phyloP scores from a whole-genome alignment of 75 land plant genomes.

The Selaginella moellendorffii region DNA sequence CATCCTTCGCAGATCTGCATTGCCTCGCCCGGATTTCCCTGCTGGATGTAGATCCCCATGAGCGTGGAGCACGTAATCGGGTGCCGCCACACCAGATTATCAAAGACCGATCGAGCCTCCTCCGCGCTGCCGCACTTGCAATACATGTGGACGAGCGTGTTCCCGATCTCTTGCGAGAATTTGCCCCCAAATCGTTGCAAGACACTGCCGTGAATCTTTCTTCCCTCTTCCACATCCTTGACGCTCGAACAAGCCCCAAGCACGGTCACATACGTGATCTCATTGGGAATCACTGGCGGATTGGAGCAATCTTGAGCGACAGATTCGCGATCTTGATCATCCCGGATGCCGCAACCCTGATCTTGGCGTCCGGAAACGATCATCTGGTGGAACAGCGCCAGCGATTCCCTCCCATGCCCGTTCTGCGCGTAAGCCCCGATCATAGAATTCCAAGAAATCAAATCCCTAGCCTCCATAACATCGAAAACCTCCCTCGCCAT shows the following conservation, averaged over 20 bases:
- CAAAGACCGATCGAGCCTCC: constrained; percentile 27
- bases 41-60: neutral
- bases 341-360: too few species aligned
- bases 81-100: constrained; percentile 17
- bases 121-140: constrained; percentile 14
- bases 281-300: neutral
- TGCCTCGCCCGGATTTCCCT: neutral
- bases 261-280: neutral
- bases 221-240: constrained; percentile 16
- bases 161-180: constrained; percentile 19
- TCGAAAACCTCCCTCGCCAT: neutral
- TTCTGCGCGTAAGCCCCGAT: neutral
- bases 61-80: neutral
- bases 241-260: constrained; percentile 24
- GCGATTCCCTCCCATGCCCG: neutral
- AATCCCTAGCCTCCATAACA: neutral
- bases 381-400: neutral
- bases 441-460: neutral
- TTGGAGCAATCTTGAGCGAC: too few species aligned
- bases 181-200: constrained; percentile 28
- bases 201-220: constrained; percentile 27
- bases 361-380: neutral
- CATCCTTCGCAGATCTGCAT: neutral
- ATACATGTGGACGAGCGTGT: constrained; percentile 30
- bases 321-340: too few species aligned